Evolutionary conservation across 257 asterid genomes (phyloP).

Genomic region (Solanum corneliomulleri): DNA sequence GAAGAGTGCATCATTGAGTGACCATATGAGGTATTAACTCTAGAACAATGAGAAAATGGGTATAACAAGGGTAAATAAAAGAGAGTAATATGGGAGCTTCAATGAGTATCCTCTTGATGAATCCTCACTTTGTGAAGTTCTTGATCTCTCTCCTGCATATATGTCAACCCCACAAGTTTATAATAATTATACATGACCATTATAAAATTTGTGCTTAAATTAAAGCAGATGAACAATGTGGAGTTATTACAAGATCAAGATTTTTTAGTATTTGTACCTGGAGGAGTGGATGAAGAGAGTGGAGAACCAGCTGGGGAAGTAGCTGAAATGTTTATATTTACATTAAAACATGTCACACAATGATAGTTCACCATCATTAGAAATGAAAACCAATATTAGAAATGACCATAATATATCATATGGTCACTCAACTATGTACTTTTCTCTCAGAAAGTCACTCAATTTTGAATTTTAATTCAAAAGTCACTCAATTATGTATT

Average conservation of each 20-base stretch:
- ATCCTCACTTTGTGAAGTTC: not conserved
- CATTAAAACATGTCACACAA: not conserved
- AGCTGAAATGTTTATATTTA: not conserved
- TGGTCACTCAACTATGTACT: no score
- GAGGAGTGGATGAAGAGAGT: not conserved
- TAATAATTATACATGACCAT: not conserved
- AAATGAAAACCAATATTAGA: not conserved
- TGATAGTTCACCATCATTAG: not conserved
- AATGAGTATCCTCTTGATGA: constrained; percentile 8
- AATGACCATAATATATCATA: no score
- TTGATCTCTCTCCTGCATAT: not conserved
- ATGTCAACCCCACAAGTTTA: no score
- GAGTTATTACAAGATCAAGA: not conserved
- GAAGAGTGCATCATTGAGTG: no score
- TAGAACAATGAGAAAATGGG: not conserved
- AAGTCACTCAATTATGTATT: no score
- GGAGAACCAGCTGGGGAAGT: not conserved
- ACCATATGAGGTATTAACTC: no score
- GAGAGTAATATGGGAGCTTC: not conserved
- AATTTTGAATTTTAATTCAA: no score
- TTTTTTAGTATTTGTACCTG: not conserved
- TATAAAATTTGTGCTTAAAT: not conserved
- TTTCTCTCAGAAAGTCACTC: no score
- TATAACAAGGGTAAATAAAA: not conserved
- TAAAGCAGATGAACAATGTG: not conserved